Evolutionary conservation across 352 stramenopile genomes (phyloP), one percentile per base, ranked within the genome.

Genomic region (Pythium phragmiticola): DNA sequence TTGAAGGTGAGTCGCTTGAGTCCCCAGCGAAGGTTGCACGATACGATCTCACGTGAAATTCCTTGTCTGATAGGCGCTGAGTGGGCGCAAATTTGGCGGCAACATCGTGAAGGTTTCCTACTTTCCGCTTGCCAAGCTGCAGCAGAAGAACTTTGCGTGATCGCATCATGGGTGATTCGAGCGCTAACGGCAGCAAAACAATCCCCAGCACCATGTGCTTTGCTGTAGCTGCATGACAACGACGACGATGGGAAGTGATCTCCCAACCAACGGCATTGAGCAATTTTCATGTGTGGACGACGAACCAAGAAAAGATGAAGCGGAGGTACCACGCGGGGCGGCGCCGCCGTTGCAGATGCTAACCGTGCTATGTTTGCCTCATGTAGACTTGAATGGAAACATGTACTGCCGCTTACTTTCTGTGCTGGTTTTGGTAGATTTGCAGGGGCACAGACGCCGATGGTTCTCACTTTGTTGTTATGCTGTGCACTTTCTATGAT

Each of bases 21-120:
- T 47, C 14, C 11, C 33, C 21, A 34, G 21, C 39, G n/a, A 42
- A 11, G 7, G 19, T 42, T 21, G 5, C 50, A 17, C 19, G 4
- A 17, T 13, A 19, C 2, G 57, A 11, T 39, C 60, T 66, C 54
- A 66, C 39, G 3, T 21, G 0, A 13, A 33, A 34, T 19, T 26
- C 34, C 55, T 63, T 14, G 12, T 26, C 51, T 60, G 50, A 17
- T 3, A 95, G 87, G 82, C 83, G 6, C 70, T 95, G 56, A 92
- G 78, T 28, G 87, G 87, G 39, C 83, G 87, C 63, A 95, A 94
- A 63, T 95, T 95, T 65, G 87, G 84, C 42, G 87, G 87, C 37
- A 93, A 92, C 48, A 87, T 92, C 41, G 87, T 95, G 17, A 76
- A 89, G 57, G 85, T 94, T 52, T 85, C 78, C 23, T 92, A 90